Evolutionary conservation across 306 rosid genomes (phyloP).

Genomic region (Vigna mungo): DNA sequence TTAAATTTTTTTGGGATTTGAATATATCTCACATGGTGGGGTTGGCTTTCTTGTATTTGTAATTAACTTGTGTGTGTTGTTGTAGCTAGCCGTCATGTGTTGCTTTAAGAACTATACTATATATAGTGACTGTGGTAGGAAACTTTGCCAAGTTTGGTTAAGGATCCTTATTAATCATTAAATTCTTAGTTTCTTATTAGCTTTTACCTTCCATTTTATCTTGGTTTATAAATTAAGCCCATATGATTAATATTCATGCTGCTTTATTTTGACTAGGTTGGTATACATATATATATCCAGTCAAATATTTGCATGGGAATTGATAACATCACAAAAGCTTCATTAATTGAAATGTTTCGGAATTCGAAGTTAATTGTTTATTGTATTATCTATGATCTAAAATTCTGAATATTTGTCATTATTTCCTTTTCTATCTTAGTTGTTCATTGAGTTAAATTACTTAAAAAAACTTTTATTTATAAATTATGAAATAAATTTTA

Average conservation of each 20-base stretch:
- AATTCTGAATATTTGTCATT: no score
- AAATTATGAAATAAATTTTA: no score
- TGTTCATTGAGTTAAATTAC: no score
- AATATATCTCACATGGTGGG: conserved; percentile 41
- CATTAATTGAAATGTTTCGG: no score
- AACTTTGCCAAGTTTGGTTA: conserved; percentile 7
- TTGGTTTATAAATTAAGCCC: background rate
- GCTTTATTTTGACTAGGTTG: background rate
- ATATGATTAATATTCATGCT: background rate
- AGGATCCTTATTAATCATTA: background rate
- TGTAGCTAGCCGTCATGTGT: background rate
- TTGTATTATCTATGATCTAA: no score
- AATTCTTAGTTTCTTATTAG: background rate
- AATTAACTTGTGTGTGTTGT: conserved; percentile 28
- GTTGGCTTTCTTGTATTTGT: conserved; percentile 43
- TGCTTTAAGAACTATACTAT: conserved; percentile 28
- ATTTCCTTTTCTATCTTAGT: no score
- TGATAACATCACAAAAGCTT: no score
- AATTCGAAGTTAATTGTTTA: no score
- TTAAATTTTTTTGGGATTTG: conserved; percentile 37
- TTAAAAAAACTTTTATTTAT: no score
- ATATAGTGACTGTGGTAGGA: conserved; percentile 5
- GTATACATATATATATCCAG: no score
- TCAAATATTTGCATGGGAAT: no score
- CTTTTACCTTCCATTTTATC: background rate